phyloP scores from a whole-genome alignment of 805 yeast genomes.

The Starmerella stigmatis region DNA sequence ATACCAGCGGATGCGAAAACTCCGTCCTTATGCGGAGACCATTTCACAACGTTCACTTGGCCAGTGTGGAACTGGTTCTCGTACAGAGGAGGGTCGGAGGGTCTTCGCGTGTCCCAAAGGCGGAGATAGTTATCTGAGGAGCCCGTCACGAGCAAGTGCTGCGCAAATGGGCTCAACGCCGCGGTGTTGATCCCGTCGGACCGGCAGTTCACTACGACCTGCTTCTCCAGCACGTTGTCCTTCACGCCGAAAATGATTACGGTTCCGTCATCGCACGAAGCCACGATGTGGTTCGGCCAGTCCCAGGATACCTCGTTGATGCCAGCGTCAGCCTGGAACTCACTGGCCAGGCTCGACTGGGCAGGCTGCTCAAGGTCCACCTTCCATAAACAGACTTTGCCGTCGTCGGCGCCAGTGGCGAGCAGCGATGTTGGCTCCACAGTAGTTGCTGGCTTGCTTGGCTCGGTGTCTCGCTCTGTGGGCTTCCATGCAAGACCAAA shows the following conservation, averaged over 20 bases:
- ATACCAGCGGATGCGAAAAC: conserved; percentile 53
- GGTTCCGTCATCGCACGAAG: conserved; percentile 61
- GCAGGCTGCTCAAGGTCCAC: conserved; percentile 26
- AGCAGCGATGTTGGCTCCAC: conserved; percentile 33
- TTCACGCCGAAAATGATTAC: conserved; percentile 40
- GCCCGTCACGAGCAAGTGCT: conserved; percentile 42
- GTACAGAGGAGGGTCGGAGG: conserved; percentile 46
- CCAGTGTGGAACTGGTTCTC: conserved; percentile 64
- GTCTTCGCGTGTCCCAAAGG: conserved; percentile 62
- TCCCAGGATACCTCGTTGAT: conserved; percentile 66
- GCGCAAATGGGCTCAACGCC: conserved; percentile 48
- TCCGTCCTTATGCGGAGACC: conserved; percentile 70
- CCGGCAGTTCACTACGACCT: conserved; percentile 36
- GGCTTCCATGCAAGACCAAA: conserved; percentile 64
- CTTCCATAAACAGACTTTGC: conserved; percentile 61
- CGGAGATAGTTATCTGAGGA: conserved; percentile 40
- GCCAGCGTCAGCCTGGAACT: conserved; percentile 31
- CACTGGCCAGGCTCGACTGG: not conserved
- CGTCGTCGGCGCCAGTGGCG: conserved; percentile 58
- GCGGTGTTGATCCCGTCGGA: conserved; percentile 56
- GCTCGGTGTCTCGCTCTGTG: not conserved
- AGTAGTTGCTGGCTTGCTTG: not conserved
- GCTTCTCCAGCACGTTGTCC: conserved; percentile 33
- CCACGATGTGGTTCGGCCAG: conserved; percentile 40
- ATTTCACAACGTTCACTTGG: conserved; percentile 59